Conservation (phyloP, 2,329 filamentous ascomycete species). For the Aspergillus phoenicis region DNA sequence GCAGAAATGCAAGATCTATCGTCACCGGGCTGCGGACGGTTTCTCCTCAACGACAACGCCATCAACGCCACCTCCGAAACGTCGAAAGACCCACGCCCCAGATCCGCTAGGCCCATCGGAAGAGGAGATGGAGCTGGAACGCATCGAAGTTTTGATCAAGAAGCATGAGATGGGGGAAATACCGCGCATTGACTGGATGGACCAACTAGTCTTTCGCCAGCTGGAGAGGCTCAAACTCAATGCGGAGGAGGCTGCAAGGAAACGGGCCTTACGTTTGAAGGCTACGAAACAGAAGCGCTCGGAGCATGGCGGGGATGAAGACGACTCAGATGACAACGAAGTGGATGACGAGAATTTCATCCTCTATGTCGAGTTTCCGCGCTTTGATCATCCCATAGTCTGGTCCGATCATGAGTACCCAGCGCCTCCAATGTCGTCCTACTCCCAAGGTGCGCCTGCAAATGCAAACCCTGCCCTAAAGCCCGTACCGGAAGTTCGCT, state of each 20-base stretch:
- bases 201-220: slow-evolving; percentile 88
- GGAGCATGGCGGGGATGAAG: slow-evolving; percentile 43
- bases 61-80: slow-evolving; percentile 61
- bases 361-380: slow-evolving; percentile 86
- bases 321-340: slow-evolving; percentile 43
- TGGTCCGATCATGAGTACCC: slow-evolving; percentile 94
- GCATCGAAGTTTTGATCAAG: slow-evolving; percentile 88
- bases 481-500: slow-evolving; percentile 82
- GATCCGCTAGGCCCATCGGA: slow-evolving; percentile 56
- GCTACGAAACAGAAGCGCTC: slow-evolving; percentile 32
- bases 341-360: slow-evolving; percentile 69
- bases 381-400: slow-evolving; percentile 93
- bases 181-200: slow-evolving; percentile 88
- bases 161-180: slow-evolving; percentile 99
- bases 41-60: slow-evolving; percentile 79
- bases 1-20: slow-evolving; percentile 85
- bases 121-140: slow-evolving; percentile 81
- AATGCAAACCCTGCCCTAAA: slow-evolving; percentile 72
- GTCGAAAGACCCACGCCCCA: slow-evolving; percentile 53
- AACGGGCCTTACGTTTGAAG: slow-evolving; percentile 49
- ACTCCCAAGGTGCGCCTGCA: slow-evolving; percentile 65
- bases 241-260: slow-evolving; percentile 65
- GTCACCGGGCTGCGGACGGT: slow-evolving; percentile 82
- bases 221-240: slow-evolving; percentile 76
- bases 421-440: slow-evolving; percentile 76